A percentile compares a stretch with the other conserved stretches of the same genome.
Conservation (phyloP, 257 asterid genomes). For the Verbascum thapsus region DNA sequence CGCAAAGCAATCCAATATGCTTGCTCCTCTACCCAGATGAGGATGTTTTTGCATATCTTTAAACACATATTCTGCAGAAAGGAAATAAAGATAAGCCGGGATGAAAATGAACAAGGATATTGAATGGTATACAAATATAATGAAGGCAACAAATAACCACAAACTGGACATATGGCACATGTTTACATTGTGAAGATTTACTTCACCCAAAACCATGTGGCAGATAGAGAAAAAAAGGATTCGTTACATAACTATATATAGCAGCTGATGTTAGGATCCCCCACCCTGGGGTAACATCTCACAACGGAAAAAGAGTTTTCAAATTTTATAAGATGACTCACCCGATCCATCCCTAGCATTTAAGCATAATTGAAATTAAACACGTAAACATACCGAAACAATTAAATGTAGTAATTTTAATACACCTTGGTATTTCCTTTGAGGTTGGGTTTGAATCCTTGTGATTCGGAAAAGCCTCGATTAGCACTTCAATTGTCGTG, state of each 20-base stretch:
- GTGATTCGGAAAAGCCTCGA: too few relatives aligned
- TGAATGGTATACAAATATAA: not conserved
- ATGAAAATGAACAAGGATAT: constrained; percentile 23
- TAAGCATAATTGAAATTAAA: too few relatives aligned
- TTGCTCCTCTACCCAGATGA: constrained; percentile 94
- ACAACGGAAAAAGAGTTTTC: too few relatives aligned
- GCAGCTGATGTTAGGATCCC: too few relatives aligned
- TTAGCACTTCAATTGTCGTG: too few relatives aligned
- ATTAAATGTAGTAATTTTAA: too few relatives aligned
- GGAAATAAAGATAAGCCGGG: constrained; percentile 19
- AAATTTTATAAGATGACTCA: too few relatives aligned
- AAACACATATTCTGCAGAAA: constrained; percentile 53
- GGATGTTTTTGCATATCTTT: constrained; percentile 78
- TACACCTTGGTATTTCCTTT: too few relatives aligned
- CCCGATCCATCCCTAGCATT: too few relatives aligned
- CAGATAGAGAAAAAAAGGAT: not conserved
- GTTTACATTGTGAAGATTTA: not conserved
- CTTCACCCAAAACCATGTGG: not conserved
- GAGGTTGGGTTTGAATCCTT: too few relatives aligned
- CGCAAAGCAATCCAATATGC: constrained; percentile 97
- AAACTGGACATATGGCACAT: not conserved
- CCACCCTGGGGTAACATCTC: too few relatives aligned
- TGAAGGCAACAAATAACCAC: constrained; percentile 12
- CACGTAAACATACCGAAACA: too few relatives aligned
- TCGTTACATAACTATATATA: not conserved